A percentile compares a stretch with the other conserved stretches of the same genome.
Conservation (phyloP, 2,329 filamentous ascomycete species). For the Zarea fungicola region DNA sequence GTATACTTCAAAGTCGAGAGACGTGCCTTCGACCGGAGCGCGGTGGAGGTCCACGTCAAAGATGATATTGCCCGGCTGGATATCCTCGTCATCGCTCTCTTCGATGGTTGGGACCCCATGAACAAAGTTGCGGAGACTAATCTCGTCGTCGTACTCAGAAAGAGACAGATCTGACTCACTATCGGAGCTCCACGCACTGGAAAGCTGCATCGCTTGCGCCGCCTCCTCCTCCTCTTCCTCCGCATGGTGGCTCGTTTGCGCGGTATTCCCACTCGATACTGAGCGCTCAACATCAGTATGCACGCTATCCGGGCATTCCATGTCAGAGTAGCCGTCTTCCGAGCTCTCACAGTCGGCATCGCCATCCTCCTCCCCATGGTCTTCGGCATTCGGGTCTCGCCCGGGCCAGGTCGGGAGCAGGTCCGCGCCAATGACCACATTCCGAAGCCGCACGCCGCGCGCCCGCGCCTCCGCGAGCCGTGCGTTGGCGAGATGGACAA, state of each 20-base stretch:
- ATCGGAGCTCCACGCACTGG: constrained; percentile 2
- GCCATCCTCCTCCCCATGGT: neutral
- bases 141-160: constrained; percentile 5
- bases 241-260: constrained; percentile 1
- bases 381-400: no score
- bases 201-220: neutral
- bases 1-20: constrained; percentile 27
- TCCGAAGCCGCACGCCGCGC: constrained; percentile 17
- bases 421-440: constrained; percentile 22
- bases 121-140: constrained; percentile 18
- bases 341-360: constrained; percentile 9
- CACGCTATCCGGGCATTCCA: neutral
- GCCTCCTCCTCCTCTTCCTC: neutral
- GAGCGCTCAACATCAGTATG: constrained; percentile 4
- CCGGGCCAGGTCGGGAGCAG: constrained; percentile 26
- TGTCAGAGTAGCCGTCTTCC: constrained; percentile 12
- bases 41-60: constrained; percentile 24
- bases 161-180: neutral
- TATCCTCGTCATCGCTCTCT: constrained; percentile 16
- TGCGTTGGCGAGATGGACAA: constrained; percentile 23
- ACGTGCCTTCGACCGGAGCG: neutral
- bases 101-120: neutral
- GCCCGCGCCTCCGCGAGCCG: constrained; percentile 22
- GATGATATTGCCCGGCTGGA: constrained; percentile 21
- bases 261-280: no score